Evolutionary conservation across 2,329 filamentous ascomycete species (phyloP).

Genomic region (Ophiostoma montium): DNA sequence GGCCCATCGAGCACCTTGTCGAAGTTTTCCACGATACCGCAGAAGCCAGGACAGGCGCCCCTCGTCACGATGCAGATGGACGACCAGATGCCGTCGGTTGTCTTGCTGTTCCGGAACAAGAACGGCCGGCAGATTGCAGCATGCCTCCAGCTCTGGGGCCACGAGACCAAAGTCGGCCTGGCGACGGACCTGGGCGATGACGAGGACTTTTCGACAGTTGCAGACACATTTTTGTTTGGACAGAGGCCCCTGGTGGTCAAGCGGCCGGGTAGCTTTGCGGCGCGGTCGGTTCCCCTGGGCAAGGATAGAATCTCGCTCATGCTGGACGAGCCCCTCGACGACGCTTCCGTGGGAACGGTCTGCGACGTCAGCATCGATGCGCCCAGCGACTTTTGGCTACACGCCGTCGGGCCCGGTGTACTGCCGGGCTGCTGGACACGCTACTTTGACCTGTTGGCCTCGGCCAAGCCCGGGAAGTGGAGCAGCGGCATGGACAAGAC

Average conservation of each 20-base stretch:
- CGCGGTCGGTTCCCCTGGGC: not conserved
- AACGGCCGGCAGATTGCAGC: not conserved
- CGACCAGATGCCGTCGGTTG: not conserved
- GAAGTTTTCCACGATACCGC: not conserved
- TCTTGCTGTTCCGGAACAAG: slow-evolving; percentile 1
- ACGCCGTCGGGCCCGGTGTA: not conserved
- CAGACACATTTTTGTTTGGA: slow-evolving; percentile 6
- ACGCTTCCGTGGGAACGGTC: not conserved
- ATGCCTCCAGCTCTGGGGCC: slow-evolving; percentile 4
- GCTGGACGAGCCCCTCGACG: not conserved
- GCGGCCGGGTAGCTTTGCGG: not conserved
- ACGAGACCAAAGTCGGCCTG: slow-evolving; percentile 1
- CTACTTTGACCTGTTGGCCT: not conserved
- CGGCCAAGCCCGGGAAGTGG: not conserved
- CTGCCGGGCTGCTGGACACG: slow-evolving; percentile 2
- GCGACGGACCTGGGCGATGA: not conserved
- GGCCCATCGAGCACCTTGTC: not conserved
- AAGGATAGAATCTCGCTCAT: not conserved
- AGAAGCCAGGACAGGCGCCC: not conserved
- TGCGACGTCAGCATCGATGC: not conserved
- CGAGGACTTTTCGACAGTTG: not conserved
- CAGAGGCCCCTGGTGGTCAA: not conserved
- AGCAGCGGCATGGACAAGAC: too few relatives aligned
- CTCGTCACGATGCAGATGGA: not conserved
- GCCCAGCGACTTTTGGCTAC: slow-evolving; percentile 1